phyloP scores from a whole-genome alignment of 2,329 filamentous ascomycete species.

The Monosporascus sp. region DNA sequence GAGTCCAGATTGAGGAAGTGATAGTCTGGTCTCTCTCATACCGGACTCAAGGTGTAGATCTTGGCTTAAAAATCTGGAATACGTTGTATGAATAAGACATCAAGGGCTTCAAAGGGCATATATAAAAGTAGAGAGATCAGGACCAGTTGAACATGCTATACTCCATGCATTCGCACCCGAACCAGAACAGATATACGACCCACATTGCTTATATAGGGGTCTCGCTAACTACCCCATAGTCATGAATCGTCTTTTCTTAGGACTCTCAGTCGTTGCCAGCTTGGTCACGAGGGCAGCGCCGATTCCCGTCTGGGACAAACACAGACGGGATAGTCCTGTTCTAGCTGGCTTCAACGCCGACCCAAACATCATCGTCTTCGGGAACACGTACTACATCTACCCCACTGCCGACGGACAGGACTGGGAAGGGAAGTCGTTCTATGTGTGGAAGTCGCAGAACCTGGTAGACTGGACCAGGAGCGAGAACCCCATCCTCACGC shows the following conservation, averaged over 20 bases:
- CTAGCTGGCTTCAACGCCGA: conserved; percentile 36
- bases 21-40: too few relatives aligned
- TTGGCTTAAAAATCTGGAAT: too few relatives aligned
- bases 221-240: neutral
- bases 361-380: conserved; percentile 38
- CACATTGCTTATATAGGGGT: neutral
- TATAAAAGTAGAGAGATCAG: too few relatives aligned
- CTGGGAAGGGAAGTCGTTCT: conserved; percentile 40
- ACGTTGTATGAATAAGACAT: too few relatives aligned
- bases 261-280: neutral
- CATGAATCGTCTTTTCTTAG: neutral
- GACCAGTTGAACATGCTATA: too few relatives aligned
- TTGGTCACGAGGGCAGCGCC: neutral
- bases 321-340: conserved; percentile 22
- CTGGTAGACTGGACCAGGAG: conserved; percentile 36
- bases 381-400: conserved; percentile 40
- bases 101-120: too few relatives aligned
- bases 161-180: too few relatives aligned
- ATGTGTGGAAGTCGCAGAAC: conserved; percentile 38
- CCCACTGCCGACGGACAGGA: conserved; percentile 37
- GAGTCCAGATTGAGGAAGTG: too few relatives aligned
- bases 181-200: neutral
- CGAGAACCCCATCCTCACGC: conserved; percentile 34
- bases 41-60: too few relatives aligned
- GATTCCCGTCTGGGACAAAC: neutral